phyloP scores from a whole-genome alignment of 2,329 filamentous ascomycete species.

The Teratosphaeria destructans region DNA sequence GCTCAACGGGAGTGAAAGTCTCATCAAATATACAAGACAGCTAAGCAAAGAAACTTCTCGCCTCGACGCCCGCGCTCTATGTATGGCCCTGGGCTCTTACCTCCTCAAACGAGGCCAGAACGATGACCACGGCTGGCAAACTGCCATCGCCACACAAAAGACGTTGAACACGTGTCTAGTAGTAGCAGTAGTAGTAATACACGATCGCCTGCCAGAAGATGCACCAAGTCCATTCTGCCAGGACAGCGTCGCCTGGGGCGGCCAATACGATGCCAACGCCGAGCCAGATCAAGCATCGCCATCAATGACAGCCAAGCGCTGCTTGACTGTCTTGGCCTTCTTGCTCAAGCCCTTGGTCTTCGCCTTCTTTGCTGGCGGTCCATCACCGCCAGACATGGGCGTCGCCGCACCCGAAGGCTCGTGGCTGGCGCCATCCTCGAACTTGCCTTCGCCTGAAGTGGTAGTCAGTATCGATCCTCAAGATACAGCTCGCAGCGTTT shows the following conservation, averaged over 20 bases:
- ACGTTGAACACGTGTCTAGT: background rate
- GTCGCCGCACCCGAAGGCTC: slow-evolving; percentile 82
- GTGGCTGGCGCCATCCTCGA: slow-evolving; percentile 76
- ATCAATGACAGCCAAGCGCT: slow-evolving; percentile 39
- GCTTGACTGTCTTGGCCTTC: slow-evolving; percentile 43
- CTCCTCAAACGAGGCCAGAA: background rate
- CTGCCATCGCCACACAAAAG: background rate
- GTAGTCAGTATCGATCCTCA: slow-evolving; percentile 5
- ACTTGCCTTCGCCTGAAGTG: slow-evolving; percentile 76
- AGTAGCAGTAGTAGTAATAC: background rate
- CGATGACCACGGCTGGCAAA: background rate
- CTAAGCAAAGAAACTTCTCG: background rate
- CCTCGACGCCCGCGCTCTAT: background rate
- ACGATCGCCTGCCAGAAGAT: background rate
- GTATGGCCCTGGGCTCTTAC: background rate
- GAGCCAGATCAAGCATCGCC: slow-evolving; percentile 18
- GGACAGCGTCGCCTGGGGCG: background rate
- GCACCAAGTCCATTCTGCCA: background rate
- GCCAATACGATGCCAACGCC: background rate
- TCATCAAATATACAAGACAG: background rate
- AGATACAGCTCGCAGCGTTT: background rate
- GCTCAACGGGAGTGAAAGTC: background rate
- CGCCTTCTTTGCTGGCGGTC: slow-evolving; percentile 47
- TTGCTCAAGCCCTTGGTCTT: slow-evolving; percentile 32
- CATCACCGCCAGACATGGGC: slow-evolving; percentile 48